A percentile compares a stretch with the other conserved stretches of the same genome.
These are phyloP conservation scores for Sarcocystis neurona DNA, from an alignment of 169 alveolate species.

Conservation along the genomic window DNA sequence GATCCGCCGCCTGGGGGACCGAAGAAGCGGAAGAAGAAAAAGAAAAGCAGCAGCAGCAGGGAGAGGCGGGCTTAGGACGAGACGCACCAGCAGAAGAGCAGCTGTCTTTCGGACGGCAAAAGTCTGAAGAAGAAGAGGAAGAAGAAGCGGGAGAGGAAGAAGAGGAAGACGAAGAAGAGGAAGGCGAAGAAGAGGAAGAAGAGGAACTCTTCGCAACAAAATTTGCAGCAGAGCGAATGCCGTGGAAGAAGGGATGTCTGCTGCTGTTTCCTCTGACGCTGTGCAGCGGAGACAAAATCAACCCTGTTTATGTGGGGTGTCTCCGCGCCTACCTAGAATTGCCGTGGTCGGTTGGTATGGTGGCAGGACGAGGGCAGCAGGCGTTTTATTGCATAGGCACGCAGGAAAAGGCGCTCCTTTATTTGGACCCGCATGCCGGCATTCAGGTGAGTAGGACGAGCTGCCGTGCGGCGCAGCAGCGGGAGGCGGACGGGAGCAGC, in stretches of 20 bases:
- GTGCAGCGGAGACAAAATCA: conserved; percentile 50
- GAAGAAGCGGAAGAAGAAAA: neutral
- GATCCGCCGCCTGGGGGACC: neutral
- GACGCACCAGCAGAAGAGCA: too few relatives aligned
- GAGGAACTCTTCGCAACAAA: too few relatives aligned
- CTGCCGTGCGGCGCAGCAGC: neutral
- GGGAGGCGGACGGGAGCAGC: too few relatives aligned
- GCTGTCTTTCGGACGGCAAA: too few relatives aligned
- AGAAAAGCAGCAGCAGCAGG: neutral
- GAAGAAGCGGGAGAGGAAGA: neutral
- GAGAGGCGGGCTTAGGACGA: neutral
- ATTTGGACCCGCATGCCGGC: conserved; percentile 57
- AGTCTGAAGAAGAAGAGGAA: too few relatives aligned
- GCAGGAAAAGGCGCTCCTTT: conserved; percentile 51
- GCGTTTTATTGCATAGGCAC: conserved; percentile 57
- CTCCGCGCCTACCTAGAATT: conserved; percentile 51
- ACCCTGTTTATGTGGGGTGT: conserved; percentile 35
- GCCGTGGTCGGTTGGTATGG: conserved; percentile 62
- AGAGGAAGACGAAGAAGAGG: neutral
- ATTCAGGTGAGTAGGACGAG: conserved; percentile 48
- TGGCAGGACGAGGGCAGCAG: conserved; percentile 63
- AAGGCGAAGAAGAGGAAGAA: neutral
- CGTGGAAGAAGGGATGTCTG: conserved; percentile 38
- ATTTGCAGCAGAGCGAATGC: too few relatives aligned
- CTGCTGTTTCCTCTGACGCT: conserved; percentile 63